Evolutionary conservation across 805 yeast genomes (phyloP), one percentile per base, ranked within the genome.

Genomic region (Suhomyces xylopsoci): DNA sequence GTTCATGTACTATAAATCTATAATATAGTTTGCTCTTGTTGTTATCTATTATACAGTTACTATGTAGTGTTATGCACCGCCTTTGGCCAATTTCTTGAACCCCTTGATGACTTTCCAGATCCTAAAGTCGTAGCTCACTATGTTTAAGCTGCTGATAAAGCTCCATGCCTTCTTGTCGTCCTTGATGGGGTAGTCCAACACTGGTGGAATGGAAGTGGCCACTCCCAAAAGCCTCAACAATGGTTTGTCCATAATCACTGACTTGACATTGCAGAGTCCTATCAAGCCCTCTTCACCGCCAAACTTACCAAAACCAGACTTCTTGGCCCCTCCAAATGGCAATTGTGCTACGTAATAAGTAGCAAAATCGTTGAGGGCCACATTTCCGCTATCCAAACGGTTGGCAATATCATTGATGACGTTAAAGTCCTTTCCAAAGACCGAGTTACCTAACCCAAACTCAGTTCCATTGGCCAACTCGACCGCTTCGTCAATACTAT

Each of bases 241-340:
- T 45, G 87, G 80, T 57, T 82, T 84, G 71, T 94, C 98, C 75
- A 81, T 87, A 55, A 97, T 91, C 3, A 94, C 82, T 44, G 96
- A 84, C 65, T 94, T 94, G 51, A 90, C 88, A 52, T 84, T 79
- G 67, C 98, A 93, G 45, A 94, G 75, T 0, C 97, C 97, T 41
- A 90, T 82, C 43, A 94, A 77, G 1, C 99, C 99, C 76, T 94
- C 99, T 66, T 87, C 96, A 46, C 99, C 99, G 20, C 97, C 97
- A 74, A 94, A 94, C 67, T 93, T 93, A 52, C 99, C 99, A 65
- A 91, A 94, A 0, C 99, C 99, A 5, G 96, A 88, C 45, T 91
- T 94, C 59, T 85, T 85, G 25, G 82, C 82, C 28, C 99, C 99
- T 51, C 99, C 99, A 71, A 94, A 94, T 30, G 99, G 99, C 60